Evolutionary conservation across 345 rosid genomes (phyloP).

Genomic region (Eucalyptus marginata): DNA sequence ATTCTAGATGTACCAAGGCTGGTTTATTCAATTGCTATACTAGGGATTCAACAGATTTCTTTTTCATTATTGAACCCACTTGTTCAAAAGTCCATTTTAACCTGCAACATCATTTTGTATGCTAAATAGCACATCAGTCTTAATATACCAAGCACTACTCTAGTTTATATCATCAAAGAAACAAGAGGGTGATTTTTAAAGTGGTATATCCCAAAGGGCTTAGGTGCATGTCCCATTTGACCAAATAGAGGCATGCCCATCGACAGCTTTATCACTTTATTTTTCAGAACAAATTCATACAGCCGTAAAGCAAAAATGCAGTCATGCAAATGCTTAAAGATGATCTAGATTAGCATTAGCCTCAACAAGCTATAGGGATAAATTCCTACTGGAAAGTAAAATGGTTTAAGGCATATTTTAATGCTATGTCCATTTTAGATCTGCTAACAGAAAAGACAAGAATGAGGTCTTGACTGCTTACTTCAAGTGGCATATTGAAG

Average conservation of each 20-base stretch:
- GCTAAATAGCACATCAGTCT: background rate
- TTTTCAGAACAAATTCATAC: background rate
- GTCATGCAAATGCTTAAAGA: background rate
- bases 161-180: background rate
- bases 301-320: background rate
- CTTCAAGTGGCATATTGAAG: conserved; percentile 41
- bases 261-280: background rate
- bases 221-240: background rate
- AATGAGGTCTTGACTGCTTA: conserved; percentile 14
- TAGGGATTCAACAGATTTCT: background rate
- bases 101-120: background rate
- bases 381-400: background rate
- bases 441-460: background rate
- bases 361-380: background rate
- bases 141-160: background rate
- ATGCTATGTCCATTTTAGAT: background rate
- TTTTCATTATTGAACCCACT: background rate
- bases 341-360: background rate
- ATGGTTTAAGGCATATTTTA: background rate
- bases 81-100: background rate
- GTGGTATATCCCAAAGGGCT: background rate
- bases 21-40: background rate
- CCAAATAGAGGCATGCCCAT: background rate
- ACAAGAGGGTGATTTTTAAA: background rate
- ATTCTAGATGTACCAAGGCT: background rate